Evolutionary conservation across 2,329 filamentous ascomycete species (phyloP).

Genomic region (Gnomoniopsis smithogilvyi): DNA sequence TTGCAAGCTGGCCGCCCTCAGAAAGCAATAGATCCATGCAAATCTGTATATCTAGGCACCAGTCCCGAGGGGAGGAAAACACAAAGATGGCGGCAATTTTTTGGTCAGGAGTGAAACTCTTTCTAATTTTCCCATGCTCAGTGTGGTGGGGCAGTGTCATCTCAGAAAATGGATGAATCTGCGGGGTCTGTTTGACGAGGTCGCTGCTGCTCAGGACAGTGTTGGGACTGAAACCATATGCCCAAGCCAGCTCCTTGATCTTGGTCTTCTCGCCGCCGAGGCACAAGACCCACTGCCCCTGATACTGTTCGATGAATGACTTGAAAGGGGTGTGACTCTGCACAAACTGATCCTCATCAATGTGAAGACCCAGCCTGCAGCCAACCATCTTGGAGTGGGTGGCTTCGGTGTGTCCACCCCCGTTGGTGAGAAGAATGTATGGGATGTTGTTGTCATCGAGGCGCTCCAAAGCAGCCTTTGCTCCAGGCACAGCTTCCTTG

Average conservation of each 20-base stretch:
- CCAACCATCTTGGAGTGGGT: conserved; percentile 60
- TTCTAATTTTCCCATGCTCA: conserved; percentile 35
- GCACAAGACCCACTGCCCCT: conserved; percentile 50
- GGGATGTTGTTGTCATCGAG: conserved; percentile 62
- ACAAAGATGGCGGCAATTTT: conserved; percentile 35
- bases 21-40: conserved; percentile 29
- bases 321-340: conserved; percentile 74
- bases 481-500: conserved; percentile 59
- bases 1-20: conserved; percentile 58
- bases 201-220: conserved; percentile 35
- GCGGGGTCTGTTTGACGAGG: conserved; percentile 21
- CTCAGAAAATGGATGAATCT: conserved; percentile 33
- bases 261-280: conserved; percentile 44
- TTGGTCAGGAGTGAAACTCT: conserved; percentile 37
- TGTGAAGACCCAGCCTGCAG: conserved; percentile 46
- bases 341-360: conserved; percentile 48
- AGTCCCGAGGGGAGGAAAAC: conserved; percentile 33
- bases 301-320: conserved; percentile 46
- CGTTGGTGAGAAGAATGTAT: conserved; percentile 73
- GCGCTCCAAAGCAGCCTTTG: conserved; percentile 54
- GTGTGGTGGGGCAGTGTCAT: conserved; percentile 30
- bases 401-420: conserved; percentile 65
- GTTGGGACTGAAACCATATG: conserved; percentile 31
- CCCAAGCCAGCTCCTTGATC: conserved; percentile 26
- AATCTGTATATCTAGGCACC: conserved; percentile 32